Evolutionary conservation across 345 rosid genomes (phyloP).

Genomic region (Litchi chinensis): DNA sequence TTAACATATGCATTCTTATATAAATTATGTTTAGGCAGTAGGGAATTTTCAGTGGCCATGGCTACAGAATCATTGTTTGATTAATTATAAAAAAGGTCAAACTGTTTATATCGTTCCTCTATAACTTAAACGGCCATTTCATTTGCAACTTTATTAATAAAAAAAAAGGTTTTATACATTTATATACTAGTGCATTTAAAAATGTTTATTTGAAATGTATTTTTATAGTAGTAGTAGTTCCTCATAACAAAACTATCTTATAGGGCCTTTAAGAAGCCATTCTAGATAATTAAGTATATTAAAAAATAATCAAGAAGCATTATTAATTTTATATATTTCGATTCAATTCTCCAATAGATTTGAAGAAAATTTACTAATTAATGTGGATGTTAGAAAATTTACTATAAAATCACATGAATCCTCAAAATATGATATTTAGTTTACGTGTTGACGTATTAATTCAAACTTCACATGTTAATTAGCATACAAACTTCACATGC

Average conservation of each 20-base stretch:
- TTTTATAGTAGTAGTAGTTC: not conserved
- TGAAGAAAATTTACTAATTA: too few relatives aligned
- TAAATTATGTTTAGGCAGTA: not conserved
- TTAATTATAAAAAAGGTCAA: not conserved
- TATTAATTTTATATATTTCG: too few relatives aligned
- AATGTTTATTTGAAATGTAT: not conserved
- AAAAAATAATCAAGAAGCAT: too few relatives aligned
- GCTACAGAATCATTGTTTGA: constrained; percentile 15
- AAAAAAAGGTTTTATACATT: too few relatives aligned
- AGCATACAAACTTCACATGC: too few relatives aligned
- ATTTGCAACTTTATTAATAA: not conserved
- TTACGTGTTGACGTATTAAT: too few relatives aligned
- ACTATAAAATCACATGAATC: too few relatives aligned
- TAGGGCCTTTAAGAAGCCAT: not conserved
- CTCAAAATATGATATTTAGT: too few relatives aligned
- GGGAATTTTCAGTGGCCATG: constrained; percentile 14
- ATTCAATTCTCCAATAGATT: too few relatives aligned
- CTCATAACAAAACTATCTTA: not conserved
- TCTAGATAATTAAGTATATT: not conserved
- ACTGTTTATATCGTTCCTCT: not conserved
- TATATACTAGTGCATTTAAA: not conserved
- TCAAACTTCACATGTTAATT: too few relatives aligned
- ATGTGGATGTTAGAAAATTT: too few relatives aligned
- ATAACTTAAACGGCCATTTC: constrained; percentile 1
- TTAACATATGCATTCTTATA: not conserved